These are phyloP conservation scores for Cladophialophora yegresii DNA, from an alignment of 2,329 filamentous ascomycete species.

Conservation along the genomic window DNA sequence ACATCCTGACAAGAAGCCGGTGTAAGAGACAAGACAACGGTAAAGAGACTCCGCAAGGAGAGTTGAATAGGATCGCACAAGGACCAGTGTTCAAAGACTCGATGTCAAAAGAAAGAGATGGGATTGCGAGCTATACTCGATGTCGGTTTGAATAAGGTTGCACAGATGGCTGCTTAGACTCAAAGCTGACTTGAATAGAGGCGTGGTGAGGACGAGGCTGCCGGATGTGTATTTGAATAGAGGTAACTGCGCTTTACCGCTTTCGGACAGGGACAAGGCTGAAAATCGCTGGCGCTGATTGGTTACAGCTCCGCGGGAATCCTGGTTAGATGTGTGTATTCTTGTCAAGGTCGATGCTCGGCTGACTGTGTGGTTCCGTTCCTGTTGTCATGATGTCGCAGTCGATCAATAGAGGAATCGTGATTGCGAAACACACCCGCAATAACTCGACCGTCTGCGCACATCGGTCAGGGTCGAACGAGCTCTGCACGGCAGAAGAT, in stretches of 20 bases:
- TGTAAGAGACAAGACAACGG: constrained; percentile 13
- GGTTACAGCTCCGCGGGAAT: not conserved
- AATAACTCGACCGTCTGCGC: too few relatives aligned
- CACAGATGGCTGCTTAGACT: constrained; percentile 3
- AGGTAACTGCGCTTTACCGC: constrained; percentile 13
- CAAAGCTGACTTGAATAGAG: constrained; percentile 24
- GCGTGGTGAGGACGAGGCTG: constrained; percentile 3
- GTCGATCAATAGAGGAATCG: too few relatives aligned
- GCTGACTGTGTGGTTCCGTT: too few relatives aligned
- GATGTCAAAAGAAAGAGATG: constrained; percentile 10
- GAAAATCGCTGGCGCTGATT: not conserved
- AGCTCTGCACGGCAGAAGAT: not conserved
- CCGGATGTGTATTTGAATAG: constrained; percentile 25
- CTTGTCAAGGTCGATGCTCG: not conserved
- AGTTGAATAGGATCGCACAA: constrained; percentile 22
- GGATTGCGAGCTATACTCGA: constrained; percentile 7
- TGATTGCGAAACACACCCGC: too few relatives aligned
- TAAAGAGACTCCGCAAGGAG: constrained; percentile 15
- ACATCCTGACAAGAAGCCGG: not conserved
- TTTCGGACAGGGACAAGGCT: constrained; percentile 15
- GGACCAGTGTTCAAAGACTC: not conserved
- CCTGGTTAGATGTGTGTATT: not conserved
- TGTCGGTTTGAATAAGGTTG: constrained; percentile 22
- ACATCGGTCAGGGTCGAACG: too few relatives aligned
- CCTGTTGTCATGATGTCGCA: too few relatives aligned